These are phyloP conservation scores for Kondoa malvinella DNA, from an alignment of 768 basidiomycete genomes.

Conservation along the genomic window DNA sequence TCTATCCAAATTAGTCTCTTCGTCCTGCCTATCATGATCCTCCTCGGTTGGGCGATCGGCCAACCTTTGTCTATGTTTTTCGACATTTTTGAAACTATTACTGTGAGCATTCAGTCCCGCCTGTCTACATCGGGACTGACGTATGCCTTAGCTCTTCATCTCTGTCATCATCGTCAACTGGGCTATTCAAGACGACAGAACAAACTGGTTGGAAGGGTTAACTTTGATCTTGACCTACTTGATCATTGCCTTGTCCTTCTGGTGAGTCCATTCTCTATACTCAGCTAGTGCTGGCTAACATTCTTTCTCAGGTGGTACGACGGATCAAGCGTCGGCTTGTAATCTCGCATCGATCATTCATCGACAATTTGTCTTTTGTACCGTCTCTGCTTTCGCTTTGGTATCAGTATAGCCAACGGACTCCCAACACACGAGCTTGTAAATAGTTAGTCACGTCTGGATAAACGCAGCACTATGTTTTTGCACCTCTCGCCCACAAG, in stretches of 20 bases:
- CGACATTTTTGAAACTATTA: constrained; percentile 35
- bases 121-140: background rate
- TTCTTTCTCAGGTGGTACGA: background rate
- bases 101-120: constrained; percentile 21
- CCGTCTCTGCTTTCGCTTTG: background rate
- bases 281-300: background rate
- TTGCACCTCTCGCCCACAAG: too few species aligned
- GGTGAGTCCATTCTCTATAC: background rate
- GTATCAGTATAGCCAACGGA: too few species aligned
- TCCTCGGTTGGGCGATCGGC: constrained; percentile 61
- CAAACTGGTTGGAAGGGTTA: constrained; percentile 36
- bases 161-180: constrained; percentile 61
- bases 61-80: constrained; percentile 36
- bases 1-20: constrained; percentile 63
- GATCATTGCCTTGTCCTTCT: background rate
- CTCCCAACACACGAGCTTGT: too few species aligned
- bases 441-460: too few species aligned
- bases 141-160: constrained; percentile 31
- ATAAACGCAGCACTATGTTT: too few species aligned
- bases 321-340: background rate
- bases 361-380: too few species aligned
- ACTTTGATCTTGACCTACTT: constrained; percentile 11
- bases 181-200: constrained; percentile 61
- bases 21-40: constrained; percentile 49
- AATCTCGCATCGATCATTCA: too few species aligned